phyloP scores from a whole-genome alignment of 257 asterid species.

The Solanum piurae region DNA sequence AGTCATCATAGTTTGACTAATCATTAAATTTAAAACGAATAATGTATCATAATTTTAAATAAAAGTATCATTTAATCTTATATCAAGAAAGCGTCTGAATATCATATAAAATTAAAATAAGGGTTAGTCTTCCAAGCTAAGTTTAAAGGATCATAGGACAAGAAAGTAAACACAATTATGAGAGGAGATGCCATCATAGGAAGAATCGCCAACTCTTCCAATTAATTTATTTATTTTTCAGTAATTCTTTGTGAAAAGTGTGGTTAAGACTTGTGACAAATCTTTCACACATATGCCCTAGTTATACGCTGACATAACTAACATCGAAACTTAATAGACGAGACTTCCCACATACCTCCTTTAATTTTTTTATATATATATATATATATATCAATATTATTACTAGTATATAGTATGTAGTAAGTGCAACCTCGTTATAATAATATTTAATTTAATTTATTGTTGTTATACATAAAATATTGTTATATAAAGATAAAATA shows the following conservation, averaged over 20 bases:
- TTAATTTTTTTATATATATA: too few species aligned
- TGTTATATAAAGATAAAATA: too few species aligned
- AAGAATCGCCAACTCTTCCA: neutral
- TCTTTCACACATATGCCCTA: neutral
- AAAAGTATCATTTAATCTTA: neutral
- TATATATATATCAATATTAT: neutral
- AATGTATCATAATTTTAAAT: neutral
- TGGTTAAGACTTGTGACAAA: neutral
- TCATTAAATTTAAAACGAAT: neutral
- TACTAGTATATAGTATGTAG: too few species aligned
- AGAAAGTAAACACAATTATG: neutral
- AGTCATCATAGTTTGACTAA: neutral
- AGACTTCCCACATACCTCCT: neutral
- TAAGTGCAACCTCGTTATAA: too few species aligned
- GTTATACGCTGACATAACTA: neutral
- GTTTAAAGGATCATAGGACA: neutral
- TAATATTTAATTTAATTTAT: too few species aligned
- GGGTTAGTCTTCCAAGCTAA: neutral
- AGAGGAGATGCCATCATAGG: neutral
- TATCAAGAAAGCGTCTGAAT: neutral
- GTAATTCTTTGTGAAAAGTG: neutral
- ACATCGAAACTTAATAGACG: neutral
- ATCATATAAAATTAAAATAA: neutral
- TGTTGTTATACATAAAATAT: too few species aligned
- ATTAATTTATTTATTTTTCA: neutral